Base-by-base conservation (phyloP, 768 basidiomycete species). In the Podaxis sp. region DNA sequence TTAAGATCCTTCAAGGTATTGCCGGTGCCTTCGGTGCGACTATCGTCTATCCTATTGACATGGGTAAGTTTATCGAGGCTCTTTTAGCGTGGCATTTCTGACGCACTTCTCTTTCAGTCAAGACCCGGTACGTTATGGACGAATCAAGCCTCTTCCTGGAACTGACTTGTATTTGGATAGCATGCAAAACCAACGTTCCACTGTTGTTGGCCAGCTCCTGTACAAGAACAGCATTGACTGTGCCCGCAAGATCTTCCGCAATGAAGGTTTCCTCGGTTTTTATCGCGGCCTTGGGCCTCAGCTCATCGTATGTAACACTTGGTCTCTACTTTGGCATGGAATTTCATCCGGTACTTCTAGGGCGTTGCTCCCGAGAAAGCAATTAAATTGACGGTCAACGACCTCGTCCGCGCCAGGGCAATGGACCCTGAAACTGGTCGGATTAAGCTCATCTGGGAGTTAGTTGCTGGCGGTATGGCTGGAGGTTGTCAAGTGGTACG, bases 181-280 rank as follows among this genome's bases (percentile, higher is more conserved):
- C 42, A 95, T 99, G 84, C 97, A 99, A 80, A 99, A 99, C 73
- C 97, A 99, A 74, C 88, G 97, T 13, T 94, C 89, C 66, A 95
- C 92, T 5, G 93, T 99, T 22, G 97, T 99, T 33, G 97, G 97
- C 40, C 96, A 99, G 76, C 79, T 99, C 70, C 76, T 99, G 51
- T 99, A 99, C 81, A 92, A 95, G 80, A 99, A 97, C 80, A 96
- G 94, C 68, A 70, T 92, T 40, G 97, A 99, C 71, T 99, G 97
- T 72, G 90, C 95, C 33, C 82, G 82, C 70, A 99, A 96, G 73
- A 96, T 99, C 26, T 88, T 98, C 74, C 85, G 87, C 59, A 97
- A 97, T 70, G 97, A 99, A 77, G 97, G 97, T 17, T 83, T 94
- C 69, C 38, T 85, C 0, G 97, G 97, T n/a, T 99, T 99, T 77